These are phyloP conservation scores for Neoboletus magnificus DNA, from an alignment of 768 basidiomycete species.

Conservation along the genomic window DNA sequence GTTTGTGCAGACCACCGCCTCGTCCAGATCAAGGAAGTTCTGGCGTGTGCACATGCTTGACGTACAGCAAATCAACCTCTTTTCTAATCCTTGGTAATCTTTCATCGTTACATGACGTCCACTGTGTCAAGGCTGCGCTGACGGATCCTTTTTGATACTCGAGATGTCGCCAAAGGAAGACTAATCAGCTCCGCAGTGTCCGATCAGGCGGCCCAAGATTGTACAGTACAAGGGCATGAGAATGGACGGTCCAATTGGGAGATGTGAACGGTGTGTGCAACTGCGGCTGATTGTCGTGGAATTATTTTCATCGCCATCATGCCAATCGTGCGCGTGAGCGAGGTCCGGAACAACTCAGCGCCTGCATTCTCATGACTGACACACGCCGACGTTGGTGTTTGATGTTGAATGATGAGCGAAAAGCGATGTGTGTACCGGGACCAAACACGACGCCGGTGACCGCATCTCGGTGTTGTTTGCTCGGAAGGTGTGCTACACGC, in stretches of 20 bases:
- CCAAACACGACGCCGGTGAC: background rate
- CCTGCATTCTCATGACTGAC: background rate
- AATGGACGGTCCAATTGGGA: background rate
- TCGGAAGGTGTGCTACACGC: background rate
- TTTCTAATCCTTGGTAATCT: background rate
- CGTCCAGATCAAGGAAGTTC: background rate
- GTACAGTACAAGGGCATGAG: background rate
- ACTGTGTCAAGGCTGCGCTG: slow-evolving; percentile 10
- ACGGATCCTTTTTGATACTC: background rate
- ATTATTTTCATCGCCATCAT: background rate
- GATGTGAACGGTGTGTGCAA: background rate
- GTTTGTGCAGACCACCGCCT: background rate
- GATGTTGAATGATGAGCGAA: background rate
- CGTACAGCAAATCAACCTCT: background rate
- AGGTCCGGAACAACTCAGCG: background rate
- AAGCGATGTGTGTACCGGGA: background rate
- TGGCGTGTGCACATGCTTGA: too few species aligned
- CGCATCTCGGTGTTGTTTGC: background rate
- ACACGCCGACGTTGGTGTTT: background rate
- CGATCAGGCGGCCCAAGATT: background rate
- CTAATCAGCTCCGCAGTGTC: background rate
- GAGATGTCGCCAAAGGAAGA: background rate
- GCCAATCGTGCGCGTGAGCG: background rate
- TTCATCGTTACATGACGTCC: background rate
- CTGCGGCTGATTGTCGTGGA: background rate